Evolutionary conservation across 345 rosid genomes (phyloP).

Genomic region (Boechera stricta): DNA sequence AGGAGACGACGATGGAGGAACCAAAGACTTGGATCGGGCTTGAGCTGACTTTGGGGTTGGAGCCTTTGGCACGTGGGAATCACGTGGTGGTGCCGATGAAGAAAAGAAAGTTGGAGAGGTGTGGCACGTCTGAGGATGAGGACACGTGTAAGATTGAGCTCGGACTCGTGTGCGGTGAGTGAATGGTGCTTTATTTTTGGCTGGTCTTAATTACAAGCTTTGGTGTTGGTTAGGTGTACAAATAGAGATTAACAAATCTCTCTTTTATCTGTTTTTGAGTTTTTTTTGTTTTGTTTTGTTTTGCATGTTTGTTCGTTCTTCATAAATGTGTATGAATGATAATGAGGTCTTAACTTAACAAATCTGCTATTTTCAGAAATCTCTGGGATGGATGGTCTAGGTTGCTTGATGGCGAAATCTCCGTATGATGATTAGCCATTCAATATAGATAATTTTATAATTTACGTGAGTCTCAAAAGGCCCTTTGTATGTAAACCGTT

Average conservation of each 20-base stretch:
- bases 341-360: slow-evolving; percentile 33
- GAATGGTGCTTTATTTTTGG: slow-evolving; percentile 15
- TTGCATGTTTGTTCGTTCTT: slow-evolving; percentile 30
- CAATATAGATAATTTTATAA: neutral
- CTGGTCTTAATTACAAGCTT: slow-evolving; percentile 8
- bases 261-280: neutral
- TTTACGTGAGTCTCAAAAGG: neutral
- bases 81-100: slow-evolving; percentile 77
- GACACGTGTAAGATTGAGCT: slow-evolving; percentile 65
- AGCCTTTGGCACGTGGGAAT: slow-evolving; percentile 57
- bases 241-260: slow-evolving; percentile 36
- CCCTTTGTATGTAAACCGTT: neutral
- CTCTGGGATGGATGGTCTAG: neutral
- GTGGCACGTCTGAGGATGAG: slow-evolving; percentile 47
- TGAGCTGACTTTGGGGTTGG: slow-evolving; percentile 70
- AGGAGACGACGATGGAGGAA: slow-evolving; percentile 59
- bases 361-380: neutral
- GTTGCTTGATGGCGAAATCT: neutral
- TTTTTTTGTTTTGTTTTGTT: neutral
- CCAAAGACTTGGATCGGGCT: slow-evolving; percentile 58
- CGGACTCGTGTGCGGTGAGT: slow-evolving; percentile 54
- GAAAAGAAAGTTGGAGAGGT: slow-evolving; percentile 60
- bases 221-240: slow-evolving; percentile 36
- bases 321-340: slow-evolving; percentile 33
- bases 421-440: neutral